A percentile compares a stretch with the other conserved stretches of the same genome.
These are phyloP conservation scores for Stylonectria norvegica DNA, from an alignment of 2,329 filamentous ascomycete genomes.

Conservation along the genomic window DNA sequence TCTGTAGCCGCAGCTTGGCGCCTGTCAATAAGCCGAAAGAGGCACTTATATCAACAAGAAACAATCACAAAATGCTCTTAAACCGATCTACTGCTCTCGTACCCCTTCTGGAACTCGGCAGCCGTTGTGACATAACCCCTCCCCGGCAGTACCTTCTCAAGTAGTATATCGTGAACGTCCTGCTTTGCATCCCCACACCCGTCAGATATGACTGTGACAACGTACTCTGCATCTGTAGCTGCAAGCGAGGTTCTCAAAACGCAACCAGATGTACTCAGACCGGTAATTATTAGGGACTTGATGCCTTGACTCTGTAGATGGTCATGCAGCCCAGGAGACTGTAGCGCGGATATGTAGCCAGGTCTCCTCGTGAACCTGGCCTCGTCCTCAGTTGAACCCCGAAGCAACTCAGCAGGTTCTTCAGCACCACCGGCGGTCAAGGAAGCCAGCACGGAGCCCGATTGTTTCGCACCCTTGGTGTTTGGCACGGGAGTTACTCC, in stretches of 20 bases:
- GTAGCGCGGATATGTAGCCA: conserved; percentile 5
- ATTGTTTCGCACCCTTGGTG: not conserved
- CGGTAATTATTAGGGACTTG: conserved; percentile 8
- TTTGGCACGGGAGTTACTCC: conserved; percentile 1
- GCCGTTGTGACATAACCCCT: conserved; percentile 2
- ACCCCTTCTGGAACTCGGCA: conserved; percentile 4
- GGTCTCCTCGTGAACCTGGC: conserved; percentile 2
- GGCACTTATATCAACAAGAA: no score
- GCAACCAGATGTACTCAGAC: conserved; percentile 8
- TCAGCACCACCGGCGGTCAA: conserved; percentile 2
- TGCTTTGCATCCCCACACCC: conserved; percentile 6
- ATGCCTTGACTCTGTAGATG: conserved; percentile 3
- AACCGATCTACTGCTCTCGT: no score
- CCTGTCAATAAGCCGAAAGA: no score
- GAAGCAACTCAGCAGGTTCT: conserved; percentile 1
- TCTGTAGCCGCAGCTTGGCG: no score
- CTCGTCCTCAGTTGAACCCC: not conserved
- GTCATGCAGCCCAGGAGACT: conserved; percentile 5
- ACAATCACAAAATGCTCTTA: no score
- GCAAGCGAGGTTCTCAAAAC: conserved; percentile 5
- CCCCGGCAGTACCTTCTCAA: not conserved
- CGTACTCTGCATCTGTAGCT: conserved; percentile 9
- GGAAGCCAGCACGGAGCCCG: not conserved
- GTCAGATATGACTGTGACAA: conserved; percentile 7
- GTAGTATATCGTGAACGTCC: conserved; percentile 1